Percentiles rank a stretch among this genome's conserved stretches.
Conservation (phyloP, 352 stramenopile genomes). For the Thalassiosira hispida region DNA sequence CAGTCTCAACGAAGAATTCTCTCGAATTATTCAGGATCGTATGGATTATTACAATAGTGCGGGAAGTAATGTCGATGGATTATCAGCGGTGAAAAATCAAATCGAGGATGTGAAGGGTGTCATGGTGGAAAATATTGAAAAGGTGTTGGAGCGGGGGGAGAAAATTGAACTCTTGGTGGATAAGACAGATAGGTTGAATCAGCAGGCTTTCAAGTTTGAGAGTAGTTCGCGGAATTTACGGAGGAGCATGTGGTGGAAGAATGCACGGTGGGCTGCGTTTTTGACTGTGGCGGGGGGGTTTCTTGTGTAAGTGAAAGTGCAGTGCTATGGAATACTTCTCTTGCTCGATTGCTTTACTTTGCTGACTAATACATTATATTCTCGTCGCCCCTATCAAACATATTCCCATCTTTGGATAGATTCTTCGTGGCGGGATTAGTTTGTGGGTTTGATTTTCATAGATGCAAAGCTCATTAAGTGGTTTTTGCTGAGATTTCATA, state of each 20-base stretch:
- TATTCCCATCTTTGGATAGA: not conserved
- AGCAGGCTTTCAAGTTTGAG: constrained; percentile 97
- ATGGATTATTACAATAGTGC: constrained; percentile 91
- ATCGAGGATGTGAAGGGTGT: constrained; percentile 98
- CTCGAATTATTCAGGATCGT: constrained; percentile 91
- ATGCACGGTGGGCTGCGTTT: constrained; percentile 71
- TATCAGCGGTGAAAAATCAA: constrained; percentile 92
- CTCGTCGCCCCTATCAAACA: not conserved
- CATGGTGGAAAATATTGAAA: constrained; percentile 99
- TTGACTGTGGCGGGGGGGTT: constrained; percentile 63
- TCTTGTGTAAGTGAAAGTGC: constrained; percentile 42
- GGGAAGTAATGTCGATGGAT: constrained; percentile 90
- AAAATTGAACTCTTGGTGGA: constrained; percentile 97
- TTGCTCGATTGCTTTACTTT: constrained; percentile 3
- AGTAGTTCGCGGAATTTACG: constrained; percentile 90
- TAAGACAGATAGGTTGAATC: constrained; percentile 94
- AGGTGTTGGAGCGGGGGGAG: constrained; percentile 97
- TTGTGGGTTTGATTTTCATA: constrained; percentile 74
- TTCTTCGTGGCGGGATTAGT: constrained; percentile 66
- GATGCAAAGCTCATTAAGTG: constrained; percentile 55
- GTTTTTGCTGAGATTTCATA: not conserved
- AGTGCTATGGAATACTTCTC: not conserved
- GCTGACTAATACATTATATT: not conserved
- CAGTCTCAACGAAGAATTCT: constrained; percentile 97
- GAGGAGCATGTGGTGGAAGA: constrained; percentile 83